Base-by-base conservation (phyloP, 2,329 filamentous ascomycete species). In the Pochonia chlamydosporia region DNA sequence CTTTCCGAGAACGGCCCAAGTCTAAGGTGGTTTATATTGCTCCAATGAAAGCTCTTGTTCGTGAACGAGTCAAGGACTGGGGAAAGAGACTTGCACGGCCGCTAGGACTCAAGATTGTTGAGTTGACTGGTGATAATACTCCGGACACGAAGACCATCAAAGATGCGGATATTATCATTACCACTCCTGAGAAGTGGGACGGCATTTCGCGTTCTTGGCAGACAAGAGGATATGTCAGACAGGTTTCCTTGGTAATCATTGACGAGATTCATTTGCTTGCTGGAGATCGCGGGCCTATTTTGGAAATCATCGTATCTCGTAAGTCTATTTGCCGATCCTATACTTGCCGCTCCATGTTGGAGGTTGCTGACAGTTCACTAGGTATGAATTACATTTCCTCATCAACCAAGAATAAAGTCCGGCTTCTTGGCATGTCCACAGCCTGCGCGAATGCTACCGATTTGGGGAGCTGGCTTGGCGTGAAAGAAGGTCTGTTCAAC, bases 171-270 rank as follows among this genome's bases (percentile, higher is more conserved):
- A 89, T 99, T 52, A 99, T 99, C 58, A 90, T 99, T 59, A 99
- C 93, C 0, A 99, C 95, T 0, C 95, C 93, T n/a, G 93, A 99
- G 70, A 99, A 99, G 65, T 99, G 93, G 93, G 95, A 99, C 63
- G 95, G 95, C 79, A 97, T 99, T 56, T 96, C 89, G 58, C 87
- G 93, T 79, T 95, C 89, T 61, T 99, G 95, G 93, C 91, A 97
- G 66, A 97, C 92, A 5, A 86, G 93, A 81, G 87, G 88, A 51
- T 99, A 99, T 56, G 93, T 99, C 35, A 83, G 90, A 44, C 86
- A 96, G 67, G 93, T 99, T 50, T 92, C 90, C 51, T 73, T 99
- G 14, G 93, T 99, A 44, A 96, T 99, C 52, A 99, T 99, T 55
- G 93, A 99, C 60, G 93, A 99, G 70, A 99, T 99, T 49, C 93